phyloP scores from a whole-genome alignment of 768 basidiomycete genomes.

The Trichaptum fuscoviolaceum region DNA sequence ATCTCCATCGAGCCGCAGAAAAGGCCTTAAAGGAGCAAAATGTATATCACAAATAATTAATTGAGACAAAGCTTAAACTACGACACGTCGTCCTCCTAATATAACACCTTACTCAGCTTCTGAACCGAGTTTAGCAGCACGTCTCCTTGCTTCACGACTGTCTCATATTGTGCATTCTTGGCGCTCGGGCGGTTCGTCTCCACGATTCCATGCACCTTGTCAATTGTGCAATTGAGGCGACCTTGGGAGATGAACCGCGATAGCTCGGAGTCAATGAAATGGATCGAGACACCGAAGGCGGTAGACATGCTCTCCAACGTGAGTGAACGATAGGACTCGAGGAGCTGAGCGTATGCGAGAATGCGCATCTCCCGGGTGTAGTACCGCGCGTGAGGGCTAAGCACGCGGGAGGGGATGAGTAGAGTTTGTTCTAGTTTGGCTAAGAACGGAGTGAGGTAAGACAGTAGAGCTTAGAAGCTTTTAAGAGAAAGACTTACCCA shows the following conservation, averaged over 20 bases:
- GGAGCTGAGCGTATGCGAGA: constrained; percentile 82
- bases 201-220: constrained; percentile 92
- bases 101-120: constrained; percentile 84
- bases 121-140: constrained; percentile 82
- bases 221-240: constrained; percentile 82
- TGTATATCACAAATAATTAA: background rate
- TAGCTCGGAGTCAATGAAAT: constrained; percentile 91
- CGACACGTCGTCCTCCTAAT: constrained; percentile 23
- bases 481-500: constrained; percentile 45
- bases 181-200: constrained; percentile 77
- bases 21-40: background rate
- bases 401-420: constrained; percentile 81
- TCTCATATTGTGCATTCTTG: constrained; percentile 87
- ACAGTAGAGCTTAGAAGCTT: background rate
- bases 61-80: constrained; percentile 3
- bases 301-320: constrained; percentile 80
- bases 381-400: constrained; percentile 81
- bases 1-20: constrained; percentile 6
- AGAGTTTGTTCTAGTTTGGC: constrained; percentile 86
- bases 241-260: constrained; percentile 88
- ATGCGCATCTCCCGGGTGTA: constrained; percentile 97
- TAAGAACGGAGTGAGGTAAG: constrained; percentile 21
- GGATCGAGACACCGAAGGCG: constrained; percentile 86
- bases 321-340: constrained; percentile 87
- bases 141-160: constrained; percentile 91